Base-by-base conservation (phyloP, 768 basidiomycete species). In the Tylopilus plumbeoviolaceoides region DNA sequence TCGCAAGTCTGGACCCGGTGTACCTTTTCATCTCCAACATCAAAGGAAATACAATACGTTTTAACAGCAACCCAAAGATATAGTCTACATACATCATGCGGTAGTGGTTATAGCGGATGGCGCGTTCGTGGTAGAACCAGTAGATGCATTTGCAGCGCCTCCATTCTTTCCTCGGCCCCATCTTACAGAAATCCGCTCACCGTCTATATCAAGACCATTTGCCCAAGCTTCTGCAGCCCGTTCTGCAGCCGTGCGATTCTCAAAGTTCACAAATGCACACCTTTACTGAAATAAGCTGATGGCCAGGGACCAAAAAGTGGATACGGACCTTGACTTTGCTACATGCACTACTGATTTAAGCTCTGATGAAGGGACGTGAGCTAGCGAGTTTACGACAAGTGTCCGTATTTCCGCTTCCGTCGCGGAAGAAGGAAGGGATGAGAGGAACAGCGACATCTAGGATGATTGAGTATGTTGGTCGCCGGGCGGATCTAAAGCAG, bases 181-280 rank as follows among this genome's bases (percentile, higher is more conserved):
- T 59, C 87, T 90, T 25, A 95, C 80, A 42, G 78, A 74, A 10
- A 88, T 79, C 31, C 74, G 76, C 64, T 87, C 84, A 1, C 83
- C 87, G 27, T 91, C 87, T 23, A 98, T 75, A 59, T 95, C 95
- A 10, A 98, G 74, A 2, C 95, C 94, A 56, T 85, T 84, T n/a
- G 91, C 83, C 83, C 95, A 92, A 10, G 88, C 85, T 57, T 89
- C 82, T 0, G 95, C 95, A 0, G 91, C 93, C 15, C 76, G 74
- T 71, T 99, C 97, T 15, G 97, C 95, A n/a, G 81, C 76, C 7
- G 75, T 63, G 18, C 97, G 80, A 49, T 88, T 82, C 59, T 79
- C 85, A 75, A 98, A 98, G 69, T 98, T 98, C 48, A 97, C 80
- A 69, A 99, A 99, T 1, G 95, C 97, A 71, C 94, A 95, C 70